Base-by-base conservation (phyloP, 371 early-diverging fungal species). In the Rhizopus stolonifer region DNA sequence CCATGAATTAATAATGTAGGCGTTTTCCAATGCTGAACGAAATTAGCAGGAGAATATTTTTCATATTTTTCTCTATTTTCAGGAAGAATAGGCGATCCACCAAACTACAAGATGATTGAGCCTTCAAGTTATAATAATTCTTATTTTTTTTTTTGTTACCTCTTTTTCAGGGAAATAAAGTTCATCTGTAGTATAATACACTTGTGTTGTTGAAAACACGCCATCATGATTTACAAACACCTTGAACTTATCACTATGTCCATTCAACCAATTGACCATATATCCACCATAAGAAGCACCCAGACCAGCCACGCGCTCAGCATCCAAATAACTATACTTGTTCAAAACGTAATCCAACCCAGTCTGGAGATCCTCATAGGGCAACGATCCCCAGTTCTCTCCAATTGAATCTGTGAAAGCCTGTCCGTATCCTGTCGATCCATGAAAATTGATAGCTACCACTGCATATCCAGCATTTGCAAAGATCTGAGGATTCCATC, bases 281-380 rank as follows among this genome's bases (percentile, higher is more conserved):
- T 82, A 91, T 0, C 92, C 93, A 55, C 93, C 93, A 65, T 90
- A 92, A 9, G 85, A 84, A 1, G 88, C 92, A 23, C 93, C 93
- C 17, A 91, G 68, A 13, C 81, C 93, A 24, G 79, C 77, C 13
- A 90, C 58, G 9, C 88, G 75, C 4, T 67, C 53, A 14, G 56
- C 34, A 61, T 92, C 91, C 24, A 91, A 69, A 52, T 79, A 89
- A 4, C 65, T 42, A 56, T 83, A 83, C 14, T 64, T 62, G 6
- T 74, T 70, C 6, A 90, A 67, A 5, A 87, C 77, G 56, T 85
- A 77, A 47, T 89, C 80, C 9, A 92, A 61, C 31, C 93, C 91
- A 51, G 67, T 76, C 74, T 88, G 85, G 55, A 92, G 58, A 55
- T 90, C 91, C 43, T 82, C 56, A 43, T 79, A 91, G 13, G 94